Conservation (phyloP, 2,329 filamentous ascomycete genomes). For the Talaromyces sp. region DNA sequence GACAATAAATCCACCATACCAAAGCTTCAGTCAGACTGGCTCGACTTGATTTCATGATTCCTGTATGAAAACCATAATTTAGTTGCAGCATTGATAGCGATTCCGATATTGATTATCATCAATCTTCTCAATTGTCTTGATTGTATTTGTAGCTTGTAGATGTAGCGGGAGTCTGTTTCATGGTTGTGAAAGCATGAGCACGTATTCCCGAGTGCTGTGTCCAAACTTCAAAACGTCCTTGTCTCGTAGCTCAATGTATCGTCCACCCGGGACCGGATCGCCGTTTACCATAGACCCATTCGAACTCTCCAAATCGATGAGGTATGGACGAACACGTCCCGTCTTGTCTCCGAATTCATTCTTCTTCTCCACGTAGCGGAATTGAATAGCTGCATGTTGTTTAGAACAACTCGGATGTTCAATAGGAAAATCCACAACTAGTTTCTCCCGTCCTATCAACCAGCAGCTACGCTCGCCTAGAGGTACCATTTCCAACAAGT, state of each 20-base stretch:
- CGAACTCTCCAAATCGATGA: slow-evolving; percentile 90
- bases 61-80: slow-evolving; percentile 2
- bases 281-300: slow-evolving; percentile 87
- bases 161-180: slow-evolving; percentile 12
- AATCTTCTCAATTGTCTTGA: not conserved
- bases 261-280: slow-evolving; percentile 67
- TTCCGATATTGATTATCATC: not conserved
- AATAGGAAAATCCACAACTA: slow-evolving; percentile 77
- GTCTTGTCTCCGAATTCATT: slow-evolving; percentile 85
- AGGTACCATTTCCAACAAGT: slow-evolving; percentile 78
- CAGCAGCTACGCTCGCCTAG: slow-evolving; percentile 78
- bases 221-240: slow-evolving; percentile 90
- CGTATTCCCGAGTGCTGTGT: slow-evolving; percentile 85
- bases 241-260: slow-evolving; percentile 82
- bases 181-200: slow-evolving; percentile 72
- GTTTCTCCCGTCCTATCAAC: slow-evolving; percentile 77
- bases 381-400: slow-evolving; percentile 94
- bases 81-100: slow-evolving; percentile 16
- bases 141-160: not conserved
- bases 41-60: not conserved
- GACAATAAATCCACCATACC: not conserved
- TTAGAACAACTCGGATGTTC: slow-evolving; percentile 93
- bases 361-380: slow-evolving; percentile 76
- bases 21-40: not conserved
- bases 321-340: slow-evolving; percentile 77